These are phyloP conservation scores for Cladosporium oxysporum DNA, from an alignment of 2,329 filamentous ascomycete genomes.

Conservation along the genomic window DNA sequence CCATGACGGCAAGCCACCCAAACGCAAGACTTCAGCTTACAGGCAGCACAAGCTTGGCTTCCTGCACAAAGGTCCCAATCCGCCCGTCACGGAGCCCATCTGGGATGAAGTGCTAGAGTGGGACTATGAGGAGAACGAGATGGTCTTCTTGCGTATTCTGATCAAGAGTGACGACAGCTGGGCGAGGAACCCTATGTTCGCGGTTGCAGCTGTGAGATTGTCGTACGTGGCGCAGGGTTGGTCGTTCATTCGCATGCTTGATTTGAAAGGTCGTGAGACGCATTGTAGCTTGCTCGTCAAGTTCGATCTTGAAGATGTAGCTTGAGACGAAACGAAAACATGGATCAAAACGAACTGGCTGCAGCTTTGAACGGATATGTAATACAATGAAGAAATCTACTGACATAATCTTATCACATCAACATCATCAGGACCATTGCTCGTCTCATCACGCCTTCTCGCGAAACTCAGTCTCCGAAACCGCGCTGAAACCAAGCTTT, in stretches of 20 bases:
- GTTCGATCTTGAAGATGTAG: slow-evolving; percentile 56
- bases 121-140: slow-evolving; percentile 68
- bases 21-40: slow-evolving; percentile 64
- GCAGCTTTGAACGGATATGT: not conserved
- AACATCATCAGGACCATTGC: not conserved
- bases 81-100: slow-evolving; percentile 60
- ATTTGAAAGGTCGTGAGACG: slow-evolving; percentile 65
- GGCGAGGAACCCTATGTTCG: slow-evolving; percentile 62
- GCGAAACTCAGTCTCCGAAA: slow-evolving; percentile 6
- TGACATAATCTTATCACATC: not conserved
- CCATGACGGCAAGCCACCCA: slow-evolving; percentile 51
- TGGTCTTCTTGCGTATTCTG: slow-evolving; percentile 64
- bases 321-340: not conserved
- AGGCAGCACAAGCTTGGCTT: slow-evolving; percentile 61
- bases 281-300: slow-evolving; percentile 62
- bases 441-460: slow-evolving; percentile 10
- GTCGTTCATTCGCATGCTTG: slow-evolving; percentile 66
- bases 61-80: slow-evolving; percentile 61
- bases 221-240: slow-evolving; percentile 59
- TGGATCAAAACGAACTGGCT: not conserved
- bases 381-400: not conserved
- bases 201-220: slow-evolving; percentile 62
- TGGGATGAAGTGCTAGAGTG: slow-evolving; percentile 69
- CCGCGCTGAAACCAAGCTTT: not conserved
- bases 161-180: slow-evolving; percentile 69